These are phyloP conservation scores for Pythium graminicola DNA, from an alignment of 352 stramenopile genomes.

Conservation along the genomic window DNA sequence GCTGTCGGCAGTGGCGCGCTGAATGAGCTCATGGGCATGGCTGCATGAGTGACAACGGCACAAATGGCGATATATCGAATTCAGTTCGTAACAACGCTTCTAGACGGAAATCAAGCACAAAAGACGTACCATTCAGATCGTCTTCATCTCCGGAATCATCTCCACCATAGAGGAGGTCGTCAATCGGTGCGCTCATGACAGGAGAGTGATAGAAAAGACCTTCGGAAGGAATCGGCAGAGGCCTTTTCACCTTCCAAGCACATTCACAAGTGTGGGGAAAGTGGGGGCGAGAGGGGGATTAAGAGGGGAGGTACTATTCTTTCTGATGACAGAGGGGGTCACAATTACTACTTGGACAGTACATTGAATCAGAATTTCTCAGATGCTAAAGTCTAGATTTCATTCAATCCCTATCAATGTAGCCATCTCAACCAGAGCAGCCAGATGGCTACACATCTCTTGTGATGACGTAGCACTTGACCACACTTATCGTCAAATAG, in stretches of 20 bases:
- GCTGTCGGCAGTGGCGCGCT: slow-evolving; percentile 21
- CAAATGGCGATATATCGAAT: not conserved
- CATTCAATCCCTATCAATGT: no score
- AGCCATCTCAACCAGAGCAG: no score
- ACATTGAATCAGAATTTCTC: not conserved
- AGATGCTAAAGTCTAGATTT: no score
- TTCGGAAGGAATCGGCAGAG: not conserved
- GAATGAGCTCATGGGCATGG: slow-evolving; percentile 25
- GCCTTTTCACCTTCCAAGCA: slow-evolving; percentile 7
- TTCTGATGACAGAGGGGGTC: not conserved
- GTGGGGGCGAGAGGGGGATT: not conserved
- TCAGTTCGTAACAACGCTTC: not conserved
- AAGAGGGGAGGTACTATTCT: slow-evolving; percentile 1
- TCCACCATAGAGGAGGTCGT: slow-evolving; percentile 74
- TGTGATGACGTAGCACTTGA: no score
- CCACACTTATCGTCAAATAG: no score
- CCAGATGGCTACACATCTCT: no score
- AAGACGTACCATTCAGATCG: slow-evolving; percentile 52
- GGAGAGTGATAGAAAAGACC: not conserved
- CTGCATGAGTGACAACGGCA: not conserved
- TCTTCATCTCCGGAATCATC: slow-evolving; percentile 80
- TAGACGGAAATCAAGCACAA: no score
- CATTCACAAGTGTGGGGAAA: slow-evolving; percentile 24
- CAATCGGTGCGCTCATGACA: slow-evolving; percentile 76
- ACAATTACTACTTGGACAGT: not conserved